A percentile compares a stretch with the other conserved stretches of the same genome.
Evolutionary conservation across 257 asterid genomes (phyloP).

Genomic region (Nicotiana attenuata): DNA sequence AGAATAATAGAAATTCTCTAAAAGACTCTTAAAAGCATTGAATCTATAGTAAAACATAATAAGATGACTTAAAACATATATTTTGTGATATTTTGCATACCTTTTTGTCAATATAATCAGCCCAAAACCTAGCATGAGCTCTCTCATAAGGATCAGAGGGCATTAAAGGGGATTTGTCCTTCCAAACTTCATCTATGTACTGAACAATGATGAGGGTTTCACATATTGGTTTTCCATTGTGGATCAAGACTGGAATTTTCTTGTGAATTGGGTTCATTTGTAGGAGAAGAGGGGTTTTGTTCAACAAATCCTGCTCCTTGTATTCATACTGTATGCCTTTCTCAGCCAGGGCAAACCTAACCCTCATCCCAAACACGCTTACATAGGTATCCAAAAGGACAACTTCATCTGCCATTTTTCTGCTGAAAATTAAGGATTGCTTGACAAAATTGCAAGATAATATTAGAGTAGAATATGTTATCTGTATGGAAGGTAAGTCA

Average conservation of each 20-base stretch:
- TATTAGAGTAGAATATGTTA: not conserved
- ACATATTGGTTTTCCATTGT: slow-evolving; percentile 26
- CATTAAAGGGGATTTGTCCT: slow-evolving; percentile 18
- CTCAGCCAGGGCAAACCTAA: slow-evolving; percentile 20
- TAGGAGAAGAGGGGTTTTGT: slow-evolving; percentile 16
- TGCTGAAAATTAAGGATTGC: too few species aligned
- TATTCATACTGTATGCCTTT: slow-evolving; percentile 20
- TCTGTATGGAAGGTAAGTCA: not conserved
- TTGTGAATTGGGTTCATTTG: slow-evolving; percentile 26
- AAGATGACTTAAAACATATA: too few species aligned
- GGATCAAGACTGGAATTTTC: slow-evolving; percentile 28
- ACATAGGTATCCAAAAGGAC: slow-evolving; percentile 15
- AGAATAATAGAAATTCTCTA: too few species aligned
- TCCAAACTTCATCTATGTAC: slow-evolving; percentile 25
- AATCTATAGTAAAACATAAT: too few species aligned
- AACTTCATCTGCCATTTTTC: slow-evolving; percentile 16
- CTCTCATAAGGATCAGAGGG: slow-evolving; percentile 18
- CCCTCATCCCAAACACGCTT: slow-evolving; percentile 21
- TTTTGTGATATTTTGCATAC: not conserved
- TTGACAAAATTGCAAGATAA: not conserved
- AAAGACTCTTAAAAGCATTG: too few species aligned
- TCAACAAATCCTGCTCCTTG: slow-evolving; percentile 18
- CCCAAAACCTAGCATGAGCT: slow-evolving; percentile 17
- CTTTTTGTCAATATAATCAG: slow-evolving; percentile 22
- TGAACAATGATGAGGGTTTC: slow-evolving; percentile 18